Evolutionary conservation across 345 rosid genomes (phyloP), one percentile per base, ranked within the genome.

Genomic region (Moricandia moricandioides): DNA sequence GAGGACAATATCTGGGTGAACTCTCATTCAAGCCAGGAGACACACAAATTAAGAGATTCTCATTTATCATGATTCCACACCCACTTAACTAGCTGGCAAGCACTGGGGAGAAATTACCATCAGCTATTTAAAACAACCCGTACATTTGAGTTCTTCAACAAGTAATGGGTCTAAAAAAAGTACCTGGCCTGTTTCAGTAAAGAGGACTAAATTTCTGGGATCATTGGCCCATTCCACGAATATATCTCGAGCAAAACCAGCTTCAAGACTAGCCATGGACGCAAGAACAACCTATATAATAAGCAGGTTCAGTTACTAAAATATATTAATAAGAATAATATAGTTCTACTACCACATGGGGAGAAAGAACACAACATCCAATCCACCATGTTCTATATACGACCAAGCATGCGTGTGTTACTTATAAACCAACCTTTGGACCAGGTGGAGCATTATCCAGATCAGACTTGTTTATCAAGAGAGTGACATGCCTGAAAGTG

Each of bases 101-200:
- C 3, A 76, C 17, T 52, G 54, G 13, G 24, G 6, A 54, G 74
- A 40, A 54, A 55, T 29, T 37, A 40, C 65, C 26, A 69, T 43
- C 58, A 63, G 59, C 18, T 40, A 35, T 29, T 49, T 17, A 68
- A 29, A 34, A 10, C 5, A 29, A 35, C 2, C 56, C 8, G 17
- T 40, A 17, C 24, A 60, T 47, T 60, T 67, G 54, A 17, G 29
- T 27, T 69, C 12, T 27, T 62, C 39, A 35, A 16, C 29, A 27
- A 69, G 7, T 8, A 75, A 60, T 31, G 17, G 60, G 16, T 29
- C 61, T 17, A 43, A 31, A 51, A 54, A 58, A 45, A 10, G n/a
- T 78, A 95, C 99, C 90, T 95, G 99, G 82, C 99, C 97, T 85
- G 91, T 88, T 82, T 95, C 99, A 5, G 97, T 90, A 82, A 95